Percentiles rank a stretch among this genome's conserved stretches.
Evolutionary conservation across 2,329 filamentous ascomycete species (phyloP).

Genomic region (Clathrospora elynae): DNA sequence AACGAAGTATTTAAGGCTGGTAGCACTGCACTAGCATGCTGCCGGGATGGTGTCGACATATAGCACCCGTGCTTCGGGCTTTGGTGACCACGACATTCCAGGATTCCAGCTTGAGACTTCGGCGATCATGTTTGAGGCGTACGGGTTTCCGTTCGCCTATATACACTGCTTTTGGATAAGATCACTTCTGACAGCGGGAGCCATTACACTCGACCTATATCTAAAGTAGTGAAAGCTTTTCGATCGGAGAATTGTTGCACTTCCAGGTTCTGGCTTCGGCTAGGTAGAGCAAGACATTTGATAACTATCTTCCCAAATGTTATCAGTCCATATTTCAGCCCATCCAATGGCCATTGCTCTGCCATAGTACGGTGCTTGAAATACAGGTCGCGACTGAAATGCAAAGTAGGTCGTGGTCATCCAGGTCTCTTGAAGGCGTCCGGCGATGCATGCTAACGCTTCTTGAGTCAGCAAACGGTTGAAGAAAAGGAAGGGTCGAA

Average conservation of each 20-base stretch:
- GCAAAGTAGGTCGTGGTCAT: no score
- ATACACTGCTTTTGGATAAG: slow-evolving; percentile 7
- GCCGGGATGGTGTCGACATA: slow-evolving; percentile 3
- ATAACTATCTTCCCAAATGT: no score
- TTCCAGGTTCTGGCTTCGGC: neutral
- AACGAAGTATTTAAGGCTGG: slow-evolving; percentile 25
- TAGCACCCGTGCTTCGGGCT: slow-evolving; percentile 4
- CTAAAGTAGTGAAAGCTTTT: slow-evolving; percentile 6
- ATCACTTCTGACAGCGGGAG: slow-evolving; percentile 11
- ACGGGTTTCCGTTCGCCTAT: slow-evolving; percentile 2
- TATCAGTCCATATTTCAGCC: no score
- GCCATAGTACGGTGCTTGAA: no score
- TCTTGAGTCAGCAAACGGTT: no score
- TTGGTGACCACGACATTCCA: slow-evolving; percentile 2
- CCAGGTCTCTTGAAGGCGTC: no score
- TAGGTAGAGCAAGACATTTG: no score
- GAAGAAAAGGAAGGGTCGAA: no score
- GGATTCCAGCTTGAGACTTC: slow-evolving; percentile 3
- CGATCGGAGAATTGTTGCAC: slow-evolving; percentile 1
- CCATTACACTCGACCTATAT: slow-evolving; percentile 3
- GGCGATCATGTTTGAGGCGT: slow-evolving; percentile 4
- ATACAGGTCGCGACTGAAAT: no score
- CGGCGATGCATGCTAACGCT: no score
- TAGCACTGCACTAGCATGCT: slow-evolving; percentile 14
- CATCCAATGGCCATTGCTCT: no score